These are phyloP conservation scores for Babesia sp. DNA, from an alignment of 169 alveolate species.

Conservation along the genomic window DNA sequence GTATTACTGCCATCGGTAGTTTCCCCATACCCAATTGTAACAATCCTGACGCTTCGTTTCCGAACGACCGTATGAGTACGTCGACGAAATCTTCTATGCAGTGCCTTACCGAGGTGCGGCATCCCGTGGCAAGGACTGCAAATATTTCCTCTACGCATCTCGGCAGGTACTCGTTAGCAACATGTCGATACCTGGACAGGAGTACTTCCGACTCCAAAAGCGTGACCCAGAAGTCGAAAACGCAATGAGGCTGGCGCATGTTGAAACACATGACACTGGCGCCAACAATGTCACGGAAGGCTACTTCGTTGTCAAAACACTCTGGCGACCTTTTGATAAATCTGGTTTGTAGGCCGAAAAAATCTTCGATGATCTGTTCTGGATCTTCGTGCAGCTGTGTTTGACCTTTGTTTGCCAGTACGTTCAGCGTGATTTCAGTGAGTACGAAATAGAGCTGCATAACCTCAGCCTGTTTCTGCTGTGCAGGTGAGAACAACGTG, in stretches of 20 bases:
- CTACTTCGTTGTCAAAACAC: conserved; percentile 18
- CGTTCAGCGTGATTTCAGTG: conserved; percentile 28
- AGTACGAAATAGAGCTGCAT: conserved; percentile 34
- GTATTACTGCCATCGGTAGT: conserved; percentile 36
- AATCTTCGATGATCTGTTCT: conserved; percentile 45
- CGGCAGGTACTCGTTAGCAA: conserved; percentile 23
- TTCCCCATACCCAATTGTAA: conserved; percentile 22
- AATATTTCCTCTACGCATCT: conserved; percentile 13
- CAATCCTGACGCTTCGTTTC: conserved; percentile 21
- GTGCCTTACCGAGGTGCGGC: conserved; percentile 36
- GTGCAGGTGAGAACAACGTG: conserved; percentile 1
- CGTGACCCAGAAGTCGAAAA: conserved; percentile 53
- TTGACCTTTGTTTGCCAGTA: conserved; percentile 2
- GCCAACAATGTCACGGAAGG: conserved; percentile 15
- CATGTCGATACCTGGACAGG: not conserved
- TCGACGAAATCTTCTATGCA: conserved; percentile 47
- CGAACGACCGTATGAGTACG: conserved; percentile 1
- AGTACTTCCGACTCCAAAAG: conserved; percentile 15
- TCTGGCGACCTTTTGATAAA: conserved; percentile 28
- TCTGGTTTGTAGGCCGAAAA: conserved; percentile 54
- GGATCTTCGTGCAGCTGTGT: conserved; percentile 1
- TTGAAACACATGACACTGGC: conserved; percentile 34
- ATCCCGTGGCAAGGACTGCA: conserved; percentile 16
- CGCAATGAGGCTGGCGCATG: conserved; percentile 53
- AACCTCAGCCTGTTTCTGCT: conserved; percentile 15